Evolutionary conservation across 805 yeast species (phyloP), one percentile per base, ranked within the genome.

Genomic region (Wickerhamiella kazuoi): DNA sequence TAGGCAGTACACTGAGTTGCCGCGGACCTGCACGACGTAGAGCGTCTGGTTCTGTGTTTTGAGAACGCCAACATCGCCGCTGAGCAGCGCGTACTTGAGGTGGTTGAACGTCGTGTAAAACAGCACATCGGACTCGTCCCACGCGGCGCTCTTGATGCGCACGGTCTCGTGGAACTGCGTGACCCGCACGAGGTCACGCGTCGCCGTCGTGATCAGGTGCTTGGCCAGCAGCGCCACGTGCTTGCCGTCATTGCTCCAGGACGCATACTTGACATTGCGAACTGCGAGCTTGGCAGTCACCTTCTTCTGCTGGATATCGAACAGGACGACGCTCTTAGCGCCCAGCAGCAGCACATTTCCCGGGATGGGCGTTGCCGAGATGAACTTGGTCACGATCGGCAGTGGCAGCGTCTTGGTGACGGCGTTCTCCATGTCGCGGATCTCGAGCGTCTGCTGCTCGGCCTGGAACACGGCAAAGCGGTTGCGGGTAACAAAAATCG

Each of bases 111-210:
- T 90, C 17, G 96, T 79, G 62, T 87, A 90, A 48, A 90, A 69
- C 57, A 90, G 69, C 24, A 93, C 94, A 39, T 87, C 87, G 36
- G 80, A 66, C 50, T 84, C 95, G 59, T 90, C 97, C 96, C 96
- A 90, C 16, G 94, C 82, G 35, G 95, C 96, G 63, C 93, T 76
- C 65, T 90, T 90, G 53, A 90, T 83, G 58, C 98, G 70, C 50
- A 90, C 90, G 3, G 97, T 87, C 65, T 90, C 99, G 57, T 84
- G 96, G 73, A 84, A 70, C 2, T 93, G 74, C 39, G 87, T 75
- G 31, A 84, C 66, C 41, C 74, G 62, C 55, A 82, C 84, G 50
- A 87, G 68, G 46, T 73, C 77, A 57, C 76, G 78, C 51, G 74
- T 76, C 21, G 86, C 94, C 51, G 90, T 75, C 13, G 94, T 79